Evolutionary conservation across 75 land plant species (phyloP), one percentile per base, ranked within the genome.

Genomic region (Azolla pinnata): DNA sequence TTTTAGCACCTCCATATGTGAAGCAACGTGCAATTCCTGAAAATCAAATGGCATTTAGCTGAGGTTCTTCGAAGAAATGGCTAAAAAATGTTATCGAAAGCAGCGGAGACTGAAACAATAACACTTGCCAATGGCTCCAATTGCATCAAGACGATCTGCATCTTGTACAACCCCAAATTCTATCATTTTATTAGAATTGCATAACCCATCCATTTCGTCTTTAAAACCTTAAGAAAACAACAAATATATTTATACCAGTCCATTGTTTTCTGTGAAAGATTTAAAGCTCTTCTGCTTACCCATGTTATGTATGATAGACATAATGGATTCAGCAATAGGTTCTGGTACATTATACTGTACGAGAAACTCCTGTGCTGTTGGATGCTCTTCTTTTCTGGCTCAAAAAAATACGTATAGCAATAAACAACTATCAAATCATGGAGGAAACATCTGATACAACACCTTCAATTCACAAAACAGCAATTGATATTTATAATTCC

Each of bases 141-240:
- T 85, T 51, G 98, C 96, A 77, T 92, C 98, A 50, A 92, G 81
- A 45, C 90, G 90, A 63, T 92, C 96, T 57, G 98, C 98, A 85
- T 92, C 98, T 71, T 92, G 98, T 1, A 92, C 98, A 18, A 92
- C 77, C 4, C 81, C 80, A 70, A 88, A 88, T 62, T 92, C 96
- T 9, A 67, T 68, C 34, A 61, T 31, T 31, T 35, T 29, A 18
- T 75, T 61, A 32, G 20, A 31, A 47, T 45, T 47, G 34, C 38
- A 19, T 17, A 32, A 47, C 45, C 70, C 75, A 47, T 61, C 61
- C 52, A 92, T 17, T 66, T 92, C 96, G 25, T 85, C 90, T 65
- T 88, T 92, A 56, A 88, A 92, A 54, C 98, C 98, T 92, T 74
- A 38, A 29, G 58, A 34, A 18, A 40, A 38, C 23, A 3, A 38